Evolutionary conservation across 257 asterid genomes (phyloP), one percentile per base, ranked within the genome.

Genomic region (Gynochthodes officinalis): DNA sequence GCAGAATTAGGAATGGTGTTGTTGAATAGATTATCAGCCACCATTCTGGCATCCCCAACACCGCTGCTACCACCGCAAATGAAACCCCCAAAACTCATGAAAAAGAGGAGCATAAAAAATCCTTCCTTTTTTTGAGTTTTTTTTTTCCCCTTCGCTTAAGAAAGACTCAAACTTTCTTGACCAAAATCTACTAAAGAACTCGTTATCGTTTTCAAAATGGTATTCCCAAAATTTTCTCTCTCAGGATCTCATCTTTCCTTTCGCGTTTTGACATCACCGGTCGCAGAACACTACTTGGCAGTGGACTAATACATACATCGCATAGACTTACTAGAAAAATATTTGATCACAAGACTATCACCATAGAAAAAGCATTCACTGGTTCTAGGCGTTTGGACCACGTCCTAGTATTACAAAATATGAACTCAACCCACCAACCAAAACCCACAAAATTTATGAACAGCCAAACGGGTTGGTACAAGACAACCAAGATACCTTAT

Each of bases 51-150:
- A 60, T 76, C 81, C 76, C 83, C 87, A 60, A 79, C 67, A 39
- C 82, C 67, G 40, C 77, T 75, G 11, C 44, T 75, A 50, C 63
- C 72, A 32, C 63, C 74, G 23, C 83, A 73, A 78, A 44, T 69
- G 58, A 81, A 85, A 25, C 89, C 89, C 77, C 81, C 87, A 76
- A 88, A 82, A 88, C 84, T 89, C 91, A 86, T 90, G 72, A 70
- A 69, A 69, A 61, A 30, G 21, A 39, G 37, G 13, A 48, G 42
- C 30, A 21, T 52, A 44, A 44, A 42, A n/a, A 50, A 33, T 23
- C 14, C 44, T 16, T 33, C 55, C 18, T 43, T 30, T 11, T 39
- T 61, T 14, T 6, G 8, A 25, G 15, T 4, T 33, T 37, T 19
- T 50, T 48, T 71, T 49, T 42, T 25, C 35, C 18, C 4, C 10